Conservation (phyloP, 495 filamentous ascomycete species). For the Penicillium coprophilum region DNA sequence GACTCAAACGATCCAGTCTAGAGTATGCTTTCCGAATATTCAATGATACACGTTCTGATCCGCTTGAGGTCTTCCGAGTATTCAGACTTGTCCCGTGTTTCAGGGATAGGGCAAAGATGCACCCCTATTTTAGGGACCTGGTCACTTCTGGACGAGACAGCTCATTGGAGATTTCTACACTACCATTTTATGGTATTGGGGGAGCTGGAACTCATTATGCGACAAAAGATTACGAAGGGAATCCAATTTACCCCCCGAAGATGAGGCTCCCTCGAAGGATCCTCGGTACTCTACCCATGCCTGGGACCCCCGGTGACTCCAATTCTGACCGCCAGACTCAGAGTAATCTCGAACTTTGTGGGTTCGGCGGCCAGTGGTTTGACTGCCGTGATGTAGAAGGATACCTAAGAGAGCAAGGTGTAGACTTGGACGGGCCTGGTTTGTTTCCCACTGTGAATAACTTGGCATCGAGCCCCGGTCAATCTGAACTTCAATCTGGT, state of each 20-base stretch:
- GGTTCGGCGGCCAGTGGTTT: constrained; percentile 67
- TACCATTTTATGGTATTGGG: constrained; percentile 50
- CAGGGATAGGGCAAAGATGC: constrained; percentile 48
- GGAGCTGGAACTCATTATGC: constrained; percentile 66
- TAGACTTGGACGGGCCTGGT: constrained; percentile 1
- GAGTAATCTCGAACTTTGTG: constrained; percentile 22
- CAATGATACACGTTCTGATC: constrained; percentile 49
- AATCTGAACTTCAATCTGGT: neutral
- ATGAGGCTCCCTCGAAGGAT: constrained; percentile 26
- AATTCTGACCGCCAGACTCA: constrained; percentile 2
- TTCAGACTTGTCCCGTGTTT: constrained; percentile 67
- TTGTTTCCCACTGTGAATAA: constrained; percentile 1
- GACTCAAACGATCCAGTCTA: constrained; percentile 63
- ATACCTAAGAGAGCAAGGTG: constrained; percentile 23
- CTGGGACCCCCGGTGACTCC: neutral
- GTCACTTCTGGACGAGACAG: constrained; percentile 5
- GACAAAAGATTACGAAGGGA: constrained; percentile 31
- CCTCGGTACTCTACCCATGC: constrained; percentile 19
- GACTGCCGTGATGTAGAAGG: constrained; percentile 69
- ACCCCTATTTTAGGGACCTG: constrained; percentile 39
- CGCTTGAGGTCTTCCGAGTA: constrained; percentile 50
- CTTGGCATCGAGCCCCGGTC: neutral
- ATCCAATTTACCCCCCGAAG: constrained; percentile 33
- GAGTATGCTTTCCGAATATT: constrained; percentile 62
- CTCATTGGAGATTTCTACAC: constrained; percentile 37